These are phyloP conservation scores for Solanum ahanhuiri DNA, from an alignment of 257 asterid genomes.

Conservation along the genomic window DNA sequence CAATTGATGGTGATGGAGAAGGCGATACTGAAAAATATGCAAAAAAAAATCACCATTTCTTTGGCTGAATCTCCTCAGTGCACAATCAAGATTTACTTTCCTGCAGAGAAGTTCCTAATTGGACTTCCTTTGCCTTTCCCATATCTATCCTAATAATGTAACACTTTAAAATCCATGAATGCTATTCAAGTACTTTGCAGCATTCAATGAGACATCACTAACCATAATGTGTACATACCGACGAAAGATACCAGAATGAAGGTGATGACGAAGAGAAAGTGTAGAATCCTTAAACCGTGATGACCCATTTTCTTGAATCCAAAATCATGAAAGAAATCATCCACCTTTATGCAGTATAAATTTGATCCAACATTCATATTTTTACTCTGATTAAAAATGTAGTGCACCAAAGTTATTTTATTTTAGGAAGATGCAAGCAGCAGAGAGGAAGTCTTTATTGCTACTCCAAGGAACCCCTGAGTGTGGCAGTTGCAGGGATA, in stretches of 20 bases:
- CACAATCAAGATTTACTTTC: slow-evolving; percentile 8
- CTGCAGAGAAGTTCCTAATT: slow-evolving; percentile 1
- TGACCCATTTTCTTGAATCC: slow-evolving; percentile 14
- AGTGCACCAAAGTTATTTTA: not conserved
- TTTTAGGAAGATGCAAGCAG: not conserved
- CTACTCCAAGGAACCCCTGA: slow-evolving; percentile 99
- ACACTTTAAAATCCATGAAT: slow-evolving; percentile 1
- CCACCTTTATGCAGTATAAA: slow-evolving; percentile 26
- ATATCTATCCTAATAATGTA: not conserved
- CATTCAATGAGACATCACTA: slow-evolving; percentile 20
- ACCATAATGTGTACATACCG: slow-evolving; percentile 28
- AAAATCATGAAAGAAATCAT: slow-evolving; percentile 20
- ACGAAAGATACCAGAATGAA: slow-evolving; percentile 38
- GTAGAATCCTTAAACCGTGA: not conserved
- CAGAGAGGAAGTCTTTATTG: slow-evolving; percentile 23
- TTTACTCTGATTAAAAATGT: not conserved
- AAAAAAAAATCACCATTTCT: slow-evolving; percentile 1
- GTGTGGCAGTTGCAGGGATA: slow-evolving; percentile 49
- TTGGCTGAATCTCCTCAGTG: slow-evolving; percentile 14
- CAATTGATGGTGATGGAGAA: slow-evolving; percentile 16
- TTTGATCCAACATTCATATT: slow-evolving; percentile 8
- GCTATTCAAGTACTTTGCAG: slow-evolving; percentile 8
- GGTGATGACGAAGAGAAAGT: slow-evolving; percentile 10
- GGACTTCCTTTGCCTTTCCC: not conserved
- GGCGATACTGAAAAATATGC: slow-evolving; percentile 15